phyloP scores from a whole-genome alignment of 495 filamentous ascomycete genomes.

The Cercophora newfieldiana region DNA sequence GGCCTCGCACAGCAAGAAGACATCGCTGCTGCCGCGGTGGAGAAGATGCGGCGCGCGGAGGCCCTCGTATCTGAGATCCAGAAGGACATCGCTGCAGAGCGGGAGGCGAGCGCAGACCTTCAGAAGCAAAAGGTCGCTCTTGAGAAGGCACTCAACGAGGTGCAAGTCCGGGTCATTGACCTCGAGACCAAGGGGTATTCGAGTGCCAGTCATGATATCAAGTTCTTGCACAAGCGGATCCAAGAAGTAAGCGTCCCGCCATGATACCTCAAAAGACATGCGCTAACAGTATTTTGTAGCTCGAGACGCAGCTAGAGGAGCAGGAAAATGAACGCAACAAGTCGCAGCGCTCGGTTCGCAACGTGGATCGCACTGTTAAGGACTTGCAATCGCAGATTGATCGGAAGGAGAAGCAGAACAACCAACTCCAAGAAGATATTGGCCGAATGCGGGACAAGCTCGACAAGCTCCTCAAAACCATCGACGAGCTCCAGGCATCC shows the following conservation, averaged over 20 bases:
- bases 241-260: slow-evolving; percentile 72
- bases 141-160: slow-evolving; percentile 88
- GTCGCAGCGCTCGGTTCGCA: slow-evolving; percentile 83
- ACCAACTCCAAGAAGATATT: slow-evolving; percentile 78
- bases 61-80: slow-evolving; percentile 85
- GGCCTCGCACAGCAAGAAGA: slow-evolving; percentile 91
- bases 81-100: slow-evolving; percentile 89
- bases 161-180: slow-evolving; percentile 86
- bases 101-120: slow-evolving; percentile 77
- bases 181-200: slow-evolving; percentile 97
- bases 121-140: slow-evolving; percentile 90
- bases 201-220: slow-evolving; percentile 88
- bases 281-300: slow-evolving; percentile 52
- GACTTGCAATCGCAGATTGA: slow-evolving; percentile 93
- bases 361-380: slow-evolving; percentile 90
- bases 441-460: slow-evolving; percentile 82
- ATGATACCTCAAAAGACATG: slow-evolving; percentile 2
- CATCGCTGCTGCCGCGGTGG: slow-evolving; percentile 85
- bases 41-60: slow-evolving; percentile 97
- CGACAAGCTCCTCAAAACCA: slow-evolving; percentile 81
- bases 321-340: slow-evolving; percentile 75
- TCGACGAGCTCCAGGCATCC: slow-evolving; percentile 88
- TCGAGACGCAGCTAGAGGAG: slow-evolving; percentile 87
- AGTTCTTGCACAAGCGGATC: slow-evolving; percentile 90
- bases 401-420: slow-evolving; percentile 80